Base-by-base conservation (phyloP, 345 rosid genomes). In the Laguncularia racemosa region DNA sequence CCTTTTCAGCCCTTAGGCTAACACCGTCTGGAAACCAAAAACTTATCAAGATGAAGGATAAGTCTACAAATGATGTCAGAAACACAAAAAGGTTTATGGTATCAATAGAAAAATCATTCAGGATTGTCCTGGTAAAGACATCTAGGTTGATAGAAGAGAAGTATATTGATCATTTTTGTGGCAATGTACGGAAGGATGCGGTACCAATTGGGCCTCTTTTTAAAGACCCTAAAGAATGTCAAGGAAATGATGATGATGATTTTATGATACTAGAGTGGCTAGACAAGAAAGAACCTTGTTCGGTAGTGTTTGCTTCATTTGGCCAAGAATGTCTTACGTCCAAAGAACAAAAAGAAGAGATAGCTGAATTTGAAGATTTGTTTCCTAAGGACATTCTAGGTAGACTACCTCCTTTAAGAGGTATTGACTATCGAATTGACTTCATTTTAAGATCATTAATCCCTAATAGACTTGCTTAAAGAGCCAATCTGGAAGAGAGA, bases 121-220 rank as follows among this genome's bases (percentile, higher is more conserved):
- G 56, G 4, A 23, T 77, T 13, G 14, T 80, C 17, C 47, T 77
- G 56, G 18, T 70, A 2, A 77, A 63, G 63, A 58, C 54, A 16
- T 75, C 67, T 16, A 44, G 58, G 20, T 67, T 77, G 20, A 50
- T 80, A 1, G 78, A 70, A n/a, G 80, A 68, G 17, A 70, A 72
- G 46, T 62, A 69, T 52, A 47, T 74, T 0, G 78, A 72, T 50
- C 71, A 72, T 26, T 51, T 69, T 13, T 59, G 68, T 2, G 50
- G 0, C 14, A 38, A 57, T 16, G 0, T 50, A 28, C 60, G 60
- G 21, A 75, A 81, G 63, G 75, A 51, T 50, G 50, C 55, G 2
- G 59, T 74, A 11, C 74, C 76, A 0, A 71, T 71, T 12, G 76
- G 82, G 12, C 73, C 80, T 2, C 67, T 77, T 1, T 67, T 74